Evolutionary conservation across 352 stramenopile species (phyloP), one percentile per base, ranked within the genome.

Genomic region (Phytopythium aichiense): DNA sequence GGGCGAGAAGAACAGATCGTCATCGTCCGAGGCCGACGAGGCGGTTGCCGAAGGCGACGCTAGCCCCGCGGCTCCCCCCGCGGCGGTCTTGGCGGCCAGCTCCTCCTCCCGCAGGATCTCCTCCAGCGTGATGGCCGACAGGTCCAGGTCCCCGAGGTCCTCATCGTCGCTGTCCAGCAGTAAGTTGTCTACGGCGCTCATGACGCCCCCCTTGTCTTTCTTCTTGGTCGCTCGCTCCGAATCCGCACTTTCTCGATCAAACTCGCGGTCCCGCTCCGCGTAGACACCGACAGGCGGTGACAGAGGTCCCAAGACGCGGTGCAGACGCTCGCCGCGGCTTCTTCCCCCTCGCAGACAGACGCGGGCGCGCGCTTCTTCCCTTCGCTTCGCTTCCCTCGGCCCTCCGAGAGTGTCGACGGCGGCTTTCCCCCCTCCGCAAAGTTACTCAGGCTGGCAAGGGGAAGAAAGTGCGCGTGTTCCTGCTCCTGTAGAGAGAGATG

Each of bases 51-150:
- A 60, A 11, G 25, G 43, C 13, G 15, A n/a, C 28, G 58, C 65
- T 35, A 48, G 62, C n/a, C 53, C 66, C 9, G 72, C n/a, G 11
- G 46, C 6, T 15, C n/a, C 45, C 0, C 15, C 46, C 22, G 25
- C 74, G 25, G 69, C 53, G 9, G 57, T 48, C 64, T 69, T 72
- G 35, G 49, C 45, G 18, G 75, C 77, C 35, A 87, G 68, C 61
- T 86, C 80, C 53, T 91, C 81, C 46, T 91, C 82, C 48, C 77
- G 72, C 48, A 91, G 61, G 62, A 91, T 91, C 56, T 89, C 78
- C 58, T 91, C 82, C 23, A 91, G 68, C 53, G 79, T 89, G 57
- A 91, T 87, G 59, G 71, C 57, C 18, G 72, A 77, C 50, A 91
- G 71, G 61, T 89, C 82, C 55, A 88, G 30, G 51, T 90, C 81